Percentiles rank a stretch among this genome's conserved stretches.
Conservation (phyloP, 495 filamentous ascomycete species). For the Lepidopterella palustris region DNA sequence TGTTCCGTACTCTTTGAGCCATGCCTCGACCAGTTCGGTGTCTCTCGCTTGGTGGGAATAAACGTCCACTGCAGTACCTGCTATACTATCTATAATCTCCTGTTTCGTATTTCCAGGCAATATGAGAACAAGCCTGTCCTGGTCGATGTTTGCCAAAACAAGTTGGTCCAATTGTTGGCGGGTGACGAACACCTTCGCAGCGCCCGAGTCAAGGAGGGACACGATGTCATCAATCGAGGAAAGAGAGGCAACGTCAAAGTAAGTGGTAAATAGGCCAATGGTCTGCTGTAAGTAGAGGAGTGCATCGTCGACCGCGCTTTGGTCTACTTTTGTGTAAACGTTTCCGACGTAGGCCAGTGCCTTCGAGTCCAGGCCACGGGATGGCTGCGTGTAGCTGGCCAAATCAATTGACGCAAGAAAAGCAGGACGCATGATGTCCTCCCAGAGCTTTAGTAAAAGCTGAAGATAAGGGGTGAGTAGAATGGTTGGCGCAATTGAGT, state of each 20-base stretch:
- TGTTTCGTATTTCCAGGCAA: slow-evolving; percentile 42
- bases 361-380: slow-evolving; percentile 54
- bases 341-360: slow-evolving; percentile 73
- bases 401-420: slow-evolving; percentile 52
- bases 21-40: slow-evolving; percentile 38
- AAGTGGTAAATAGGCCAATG: slow-evolving; percentile 59
- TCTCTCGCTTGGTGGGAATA: slow-evolving; percentile 42
- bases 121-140: slow-evolving; percentile 47
- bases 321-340: slow-evolving; percentile 61
- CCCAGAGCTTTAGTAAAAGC: not conserved
- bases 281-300: slow-evolving; percentile 62
- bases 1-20: slow-evolving; percentile 42
- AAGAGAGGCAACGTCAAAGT: slow-evolving; percentile 70
- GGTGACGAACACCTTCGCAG: slow-evolving; percentile 76
- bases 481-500: not conserved
- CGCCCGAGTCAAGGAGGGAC: slow-evolving; percentile 76
- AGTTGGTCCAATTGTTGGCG: slow-evolving; percentile 52
- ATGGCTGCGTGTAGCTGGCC: slow-evolving; percentile 44
- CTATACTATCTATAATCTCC: slow-evolving; percentile 49
- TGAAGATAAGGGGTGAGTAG: not conserved
- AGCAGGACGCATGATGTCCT: slow-evolving; percentile 22
- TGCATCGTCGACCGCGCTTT: slow-evolving; percentile 51
- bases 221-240: slow-evolving; percentile 62
- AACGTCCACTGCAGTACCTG: slow-evolving; percentile 45
- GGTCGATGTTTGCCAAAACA: slow-evolving; percentile 48